Percentiles rank a stretch among this genome's conserved stretches.
Evolutionary conservation across 352 stramenopile genomes (phyloP).

Genomic region (Phytophthora quininea): DNA sequence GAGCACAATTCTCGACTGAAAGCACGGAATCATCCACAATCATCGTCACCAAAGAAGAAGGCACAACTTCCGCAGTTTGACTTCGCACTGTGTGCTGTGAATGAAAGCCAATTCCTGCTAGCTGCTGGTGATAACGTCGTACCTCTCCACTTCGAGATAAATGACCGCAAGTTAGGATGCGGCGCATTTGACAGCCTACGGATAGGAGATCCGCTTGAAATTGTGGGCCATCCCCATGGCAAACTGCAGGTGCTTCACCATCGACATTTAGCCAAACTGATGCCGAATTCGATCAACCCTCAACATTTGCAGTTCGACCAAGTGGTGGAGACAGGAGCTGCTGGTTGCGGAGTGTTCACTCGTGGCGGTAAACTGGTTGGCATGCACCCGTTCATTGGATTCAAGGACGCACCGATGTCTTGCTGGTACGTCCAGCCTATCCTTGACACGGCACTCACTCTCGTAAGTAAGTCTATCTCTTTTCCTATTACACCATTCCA

Average conservation of each 20-base stretch:
- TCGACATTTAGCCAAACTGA: constrained; percentile 39
- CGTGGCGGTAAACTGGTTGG: constrained; percentile 63
- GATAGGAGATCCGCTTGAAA: constrained; percentile 40
- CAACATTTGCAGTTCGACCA: constrained; percentile 49
- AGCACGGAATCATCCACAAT: constrained; percentile 13
- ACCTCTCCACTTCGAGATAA: constrained; percentile 54
- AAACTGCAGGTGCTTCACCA: constrained; percentile 58
- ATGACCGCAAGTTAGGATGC: constrained; percentile 70
- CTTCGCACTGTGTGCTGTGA: constrained; percentile 63
- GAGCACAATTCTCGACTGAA: constrained; percentile 13
- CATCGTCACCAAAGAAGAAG: constrained; percentile 17
- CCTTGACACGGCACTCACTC: constrained; percentile 39
- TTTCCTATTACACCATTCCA: background rate
- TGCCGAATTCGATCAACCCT: constrained; percentile 65
- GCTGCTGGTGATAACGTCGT: constrained; percentile 50
- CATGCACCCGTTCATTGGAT: constrained; percentile 45
- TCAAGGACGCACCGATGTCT: constrained; percentile 39
- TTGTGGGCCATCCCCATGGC: constrained; percentile 65
- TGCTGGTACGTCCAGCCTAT: constrained; percentile 70
- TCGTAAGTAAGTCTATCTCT: constrained; percentile 66
- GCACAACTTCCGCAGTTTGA: constrained; percentile 17
- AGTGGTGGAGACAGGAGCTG: constrained; percentile 45
- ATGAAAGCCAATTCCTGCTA: constrained; percentile 56
- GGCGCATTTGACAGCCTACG: constrained; percentile 28
- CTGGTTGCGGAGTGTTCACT: constrained; percentile 58